Base-by-base conservation (phyloP, 441 rosid species). In the Euphorbia corollata region DNA sequence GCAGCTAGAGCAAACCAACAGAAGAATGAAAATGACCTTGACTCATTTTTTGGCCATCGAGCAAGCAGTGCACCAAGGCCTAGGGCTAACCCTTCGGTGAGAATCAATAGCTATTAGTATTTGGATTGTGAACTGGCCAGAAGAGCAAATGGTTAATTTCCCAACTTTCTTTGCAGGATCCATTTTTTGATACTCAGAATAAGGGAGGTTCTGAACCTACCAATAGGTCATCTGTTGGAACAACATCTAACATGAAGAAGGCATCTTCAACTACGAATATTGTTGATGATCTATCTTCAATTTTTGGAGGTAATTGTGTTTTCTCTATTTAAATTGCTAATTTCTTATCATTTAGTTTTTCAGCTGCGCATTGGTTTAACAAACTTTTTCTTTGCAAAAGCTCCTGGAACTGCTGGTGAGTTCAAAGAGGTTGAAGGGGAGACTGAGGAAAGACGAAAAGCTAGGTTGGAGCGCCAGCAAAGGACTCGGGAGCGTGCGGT, bases 401-500 rank as follows among this genome's bases (percentile, higher is more conserved):
- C 76, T 72, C 65, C 84, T 62, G 80, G 78, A 61, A 55, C 89
- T 22, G 74, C 96, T 54, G 90, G 89, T 76, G 91, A 77, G 10
- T 93, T 93, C 78, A 95, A 79, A 74, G 98, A 90, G 2, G 80
- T 90, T 70, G 92, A 86, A 51, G 97, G 97, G 71, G 98, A 93
- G 79, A 85, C 80, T 65, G 97, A 87, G 71, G 95, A 93, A 74
- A 86, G 98, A 75, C 82, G 96, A 51, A 85, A 84, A 73, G 92
- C 98, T 58, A 82, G 98, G 80, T 73, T 93, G 78, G 96, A 93
- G 64, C 96, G 97, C 70, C 96, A 88, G 54, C 98, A 89, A 73
- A 87, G 98, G 83, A 87, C 98, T 73, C 96, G 90, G 74, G 97
- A 93, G 83, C 92, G 98, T 12, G 97, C 97, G 77, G 98, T 93